These are phyloP conservation scores for Daedaleopsis nitida DNA, from an alignment of 768 basidiomycete species.

Conservation along the genomic window DNA sequence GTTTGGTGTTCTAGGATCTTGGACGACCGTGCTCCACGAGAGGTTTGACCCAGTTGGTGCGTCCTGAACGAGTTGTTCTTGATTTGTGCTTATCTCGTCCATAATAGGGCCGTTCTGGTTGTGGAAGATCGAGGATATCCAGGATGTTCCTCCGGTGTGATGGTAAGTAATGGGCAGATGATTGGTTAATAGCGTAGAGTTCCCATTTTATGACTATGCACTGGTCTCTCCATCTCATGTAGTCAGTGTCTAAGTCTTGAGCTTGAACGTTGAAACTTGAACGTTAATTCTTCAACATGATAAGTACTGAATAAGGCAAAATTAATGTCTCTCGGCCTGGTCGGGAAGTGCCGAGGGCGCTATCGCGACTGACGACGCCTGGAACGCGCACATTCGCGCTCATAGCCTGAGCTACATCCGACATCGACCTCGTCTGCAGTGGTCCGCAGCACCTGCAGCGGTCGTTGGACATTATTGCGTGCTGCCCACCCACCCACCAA, in stretches of 20 bases:
- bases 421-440: not conserved
- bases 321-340: no score
- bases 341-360: conserved; percentile 4
- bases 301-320: no score
- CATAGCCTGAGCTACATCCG: not conserved
- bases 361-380: not conserved
- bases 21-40: conserved; percentile 54
- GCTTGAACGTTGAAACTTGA: no score
- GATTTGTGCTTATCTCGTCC: not conserved
- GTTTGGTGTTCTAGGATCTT: conserved; percentile 58
- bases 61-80: conserved; percentile 4
- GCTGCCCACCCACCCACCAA: not conserved
- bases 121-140: conserved; percentile 21
- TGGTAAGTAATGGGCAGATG: no score
- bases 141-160: not conserved
- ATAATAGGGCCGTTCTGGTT: conserved; percentile 34
- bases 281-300: no score
- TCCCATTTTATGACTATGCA: no score
- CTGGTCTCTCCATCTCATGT: no score
- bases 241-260: no score
- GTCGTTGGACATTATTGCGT: not conserved
- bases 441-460: not conserved
- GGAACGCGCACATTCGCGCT: conserved; percentile 4
- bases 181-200: no score
- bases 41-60: conserved; percentile 48